Evolutionary conservation across 805 yeast genomes (phyloP).

Genomic region (Komagataella kurtzmanii): DNA sequence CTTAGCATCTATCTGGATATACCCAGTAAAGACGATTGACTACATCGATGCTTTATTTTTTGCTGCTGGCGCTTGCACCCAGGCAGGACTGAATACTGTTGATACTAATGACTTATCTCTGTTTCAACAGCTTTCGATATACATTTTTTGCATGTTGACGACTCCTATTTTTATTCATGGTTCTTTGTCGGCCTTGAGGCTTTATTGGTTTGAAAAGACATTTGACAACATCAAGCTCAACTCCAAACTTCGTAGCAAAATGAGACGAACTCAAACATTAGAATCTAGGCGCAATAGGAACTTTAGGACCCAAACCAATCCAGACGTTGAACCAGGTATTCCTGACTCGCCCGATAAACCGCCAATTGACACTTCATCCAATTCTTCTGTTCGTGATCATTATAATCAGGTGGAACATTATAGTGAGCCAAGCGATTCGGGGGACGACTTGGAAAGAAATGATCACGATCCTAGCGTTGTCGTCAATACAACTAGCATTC

Average conservation of each 20-base stretch:
- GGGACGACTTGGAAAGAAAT: conserved; percentile 5
- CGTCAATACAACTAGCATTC: background rate
- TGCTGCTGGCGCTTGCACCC: conserved; percentile 69
- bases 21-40: conserved; percentile 48
- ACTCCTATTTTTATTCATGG: conserved; percentile 89
- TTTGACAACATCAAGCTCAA: conserved; percentile 70
- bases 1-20: conserved; percentile 61
- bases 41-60: conserved; percentile 78
- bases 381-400: background rate
- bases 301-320: conserved; percentile 12
- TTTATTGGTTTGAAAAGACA: conserved; percentile 81
- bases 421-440: conserved; percentile 30
- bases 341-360: background rate
- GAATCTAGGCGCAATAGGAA: conserved; percentile 27
- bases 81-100: conserved; percentile 83
- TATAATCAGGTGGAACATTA: conserved; percentile 14
- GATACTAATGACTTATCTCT: conserved; percentile 47
- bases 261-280: conserved; percentile 70
- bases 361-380: background rate
- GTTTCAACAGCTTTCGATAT: conserved; percentile 73
- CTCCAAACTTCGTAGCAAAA: conserved; percentile 67
- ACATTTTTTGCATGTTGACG: conserved; percentile 46
- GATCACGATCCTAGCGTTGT: background rate
- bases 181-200: conserved; percentile 56
- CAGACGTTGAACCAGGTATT: background rate